Base-by-base conservation (phyloP, 371 early-diverging fungal genomes). In the Apophysomyces ossiformis region DNA sequence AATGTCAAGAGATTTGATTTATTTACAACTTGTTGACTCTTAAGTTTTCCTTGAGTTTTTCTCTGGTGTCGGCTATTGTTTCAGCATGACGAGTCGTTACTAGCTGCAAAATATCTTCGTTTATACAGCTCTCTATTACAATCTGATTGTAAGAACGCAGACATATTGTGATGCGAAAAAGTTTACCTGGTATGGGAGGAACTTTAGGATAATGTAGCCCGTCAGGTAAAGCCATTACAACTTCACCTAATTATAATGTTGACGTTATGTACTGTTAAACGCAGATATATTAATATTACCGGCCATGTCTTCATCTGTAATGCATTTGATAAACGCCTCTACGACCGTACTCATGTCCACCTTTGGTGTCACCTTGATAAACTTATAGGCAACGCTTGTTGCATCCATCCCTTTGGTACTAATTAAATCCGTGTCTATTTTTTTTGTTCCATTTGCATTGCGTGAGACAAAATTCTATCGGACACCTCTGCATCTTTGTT, bases 331-430 rank as follows among this genome's bases (percentile, higher is more conserved):
- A 44, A 85, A 79, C 7, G 83, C 88, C 11, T 88, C 86, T 21
- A 85, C 78, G 7, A 87, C 86, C 15, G 71, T 69, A 7, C 69
- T 71, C n/a, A 87, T 79, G 6, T 81, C 70, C 7, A 83, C 79
- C 32, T 69, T 69, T 16, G 75, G 72, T 1, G 66, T 45, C 0
- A 58, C 21, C 7, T 37, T 54, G 1, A 73, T 44, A 1, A 77
- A 32, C 7, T 60, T 47, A 0, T 57, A 26, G 32, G 32, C 32
- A 26, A 26, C 32, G 32, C 32, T 26, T 26, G 32, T 26, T 26
- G 32, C 32, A 26, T 26, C 32, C 32, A 26, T 26, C 32, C 32
- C 32, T 26, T 26, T 26, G 32, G 32, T 26, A 26, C 32, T 32
- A 7, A 57, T 45, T 9, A 70, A 37, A 15, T 60, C 60, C 7